Percentiles rank a stretch among this genome's conserved stretches.
Conservation (phyloP, 768 basidiomycete genomes). For the Coprinopsis strossmayeri region DNA sequence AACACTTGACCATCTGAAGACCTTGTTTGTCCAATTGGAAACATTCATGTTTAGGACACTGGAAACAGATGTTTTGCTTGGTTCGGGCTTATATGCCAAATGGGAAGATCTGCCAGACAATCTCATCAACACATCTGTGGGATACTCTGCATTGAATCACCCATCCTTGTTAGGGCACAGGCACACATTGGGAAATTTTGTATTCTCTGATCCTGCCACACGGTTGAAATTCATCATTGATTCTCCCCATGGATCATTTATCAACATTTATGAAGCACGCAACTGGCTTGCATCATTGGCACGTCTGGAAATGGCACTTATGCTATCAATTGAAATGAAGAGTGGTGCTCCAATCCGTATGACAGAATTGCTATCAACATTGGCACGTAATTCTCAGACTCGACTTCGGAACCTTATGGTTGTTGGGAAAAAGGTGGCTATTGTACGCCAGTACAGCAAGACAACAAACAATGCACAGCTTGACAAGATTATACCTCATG, state of each 20-base stretch:
- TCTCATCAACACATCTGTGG: no score
- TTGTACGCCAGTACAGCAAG: slow-evolving; percentile 7
- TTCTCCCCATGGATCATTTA: background rate
- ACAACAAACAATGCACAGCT: background rate
- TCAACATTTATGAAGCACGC: background rate
- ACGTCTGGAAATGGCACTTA: background rate
- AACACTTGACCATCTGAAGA: background rate
- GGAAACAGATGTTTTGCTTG: background rate
- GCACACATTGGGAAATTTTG: no score
- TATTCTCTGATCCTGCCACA: background rate
- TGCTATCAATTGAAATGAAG: background rate
- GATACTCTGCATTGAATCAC: no score
- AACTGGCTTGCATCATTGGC: background rate
- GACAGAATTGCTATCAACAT: background rate
- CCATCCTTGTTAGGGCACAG: no score
- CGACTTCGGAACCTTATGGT: background rate
- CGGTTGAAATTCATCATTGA: background rate
- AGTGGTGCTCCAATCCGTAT: background rate
- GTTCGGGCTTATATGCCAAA: background rate
- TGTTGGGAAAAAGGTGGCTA: background rate
- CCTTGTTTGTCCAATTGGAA: background rate
- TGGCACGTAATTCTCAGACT: background rate
- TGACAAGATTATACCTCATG: slow-evolving; percentile 1
- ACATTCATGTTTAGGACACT: background rate
- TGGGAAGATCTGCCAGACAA: background rate